phyloP scores from a whole-genome alignment of 2,329 filamentous ascomycete species.

The Pseudogymnoascus sp. region DNA sequence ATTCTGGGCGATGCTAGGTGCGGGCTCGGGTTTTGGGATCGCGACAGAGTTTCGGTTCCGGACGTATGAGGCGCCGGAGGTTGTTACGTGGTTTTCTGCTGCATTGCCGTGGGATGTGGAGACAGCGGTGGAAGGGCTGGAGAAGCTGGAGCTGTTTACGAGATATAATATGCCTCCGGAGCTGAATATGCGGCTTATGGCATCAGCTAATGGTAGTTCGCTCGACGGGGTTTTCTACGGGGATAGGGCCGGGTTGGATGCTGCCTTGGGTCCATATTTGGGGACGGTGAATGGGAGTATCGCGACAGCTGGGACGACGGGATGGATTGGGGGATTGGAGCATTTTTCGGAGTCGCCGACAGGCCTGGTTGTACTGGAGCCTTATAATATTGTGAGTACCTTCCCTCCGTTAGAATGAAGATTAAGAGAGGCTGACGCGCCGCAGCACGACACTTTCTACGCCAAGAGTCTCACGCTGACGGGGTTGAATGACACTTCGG shows the following conservation, averaged over 20 bases:
- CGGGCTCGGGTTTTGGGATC: constrained; percentile 30
- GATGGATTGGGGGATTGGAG: background rate
- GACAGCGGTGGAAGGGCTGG: background rate
- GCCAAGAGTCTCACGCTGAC: constrained; percentile 50
- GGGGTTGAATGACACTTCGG: constrained; percentile 39
- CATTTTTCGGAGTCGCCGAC: background rate
- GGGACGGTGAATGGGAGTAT: background rate
- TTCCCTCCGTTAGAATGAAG: background rate
- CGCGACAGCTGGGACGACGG: background rate
- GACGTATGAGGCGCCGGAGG: constrained; percentile 29
- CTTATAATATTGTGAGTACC: background rate
- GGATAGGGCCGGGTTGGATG: background rate
- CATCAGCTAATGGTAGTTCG: background rate
- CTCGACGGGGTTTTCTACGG: background rate
- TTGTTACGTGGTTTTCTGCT: constrained; percentile 19
- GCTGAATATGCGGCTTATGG: background rate
- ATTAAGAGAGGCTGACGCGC: background rate
- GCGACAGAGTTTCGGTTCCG: constrained; percentile 24
- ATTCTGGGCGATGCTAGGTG: constrained; percentile 29
- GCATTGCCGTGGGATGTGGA: constrained; percentile 12
- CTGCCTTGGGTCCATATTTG: background rate
- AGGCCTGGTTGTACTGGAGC: background rate
- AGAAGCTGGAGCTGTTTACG: background rate
- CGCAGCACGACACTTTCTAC: constrained; percentile 43
- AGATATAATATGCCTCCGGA: background rate